Conservation (phyloP, 495 filamentous ascomycete genomes). For the Penicillium maclennaniae region DNA sequence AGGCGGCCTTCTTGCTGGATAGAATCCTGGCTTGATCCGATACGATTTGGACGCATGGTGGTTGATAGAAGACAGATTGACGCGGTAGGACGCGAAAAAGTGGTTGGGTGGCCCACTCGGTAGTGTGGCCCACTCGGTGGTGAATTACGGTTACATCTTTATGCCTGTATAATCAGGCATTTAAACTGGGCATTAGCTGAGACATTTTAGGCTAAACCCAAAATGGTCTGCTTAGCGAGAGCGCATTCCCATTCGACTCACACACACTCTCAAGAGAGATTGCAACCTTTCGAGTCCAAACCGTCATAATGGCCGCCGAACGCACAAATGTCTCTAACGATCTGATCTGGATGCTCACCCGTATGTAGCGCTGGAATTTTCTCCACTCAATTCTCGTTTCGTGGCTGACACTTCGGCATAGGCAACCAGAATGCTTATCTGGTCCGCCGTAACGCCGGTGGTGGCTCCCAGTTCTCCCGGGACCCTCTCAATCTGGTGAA, state of each 20-base stretch:
- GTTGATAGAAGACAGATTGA: no score
- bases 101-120: no score
- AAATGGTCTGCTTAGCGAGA: slow-evolving; percentile 45
- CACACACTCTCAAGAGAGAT: slow-evolving; percentile 32
- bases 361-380: slow-evolving; percentile 51
- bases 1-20: no score
- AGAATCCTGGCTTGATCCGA: no score
- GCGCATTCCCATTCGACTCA: slow-evolving; percentile 30
- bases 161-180: no score
- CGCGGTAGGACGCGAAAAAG: no score
- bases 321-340: slow-evolving; percentile 73
- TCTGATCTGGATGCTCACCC: slow-evolving; percentile 85
- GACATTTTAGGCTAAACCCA: slow-evolving; percentile 29
- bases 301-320: slow-evolving; percentile 43
- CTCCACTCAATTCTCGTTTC: not conserved
- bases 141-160: no score
- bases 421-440: slow-evolving; percentile 79
- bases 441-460: slow-evolving; percentile 76
- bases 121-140: no score
- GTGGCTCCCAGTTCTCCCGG: slow-evolving; percentile 82
- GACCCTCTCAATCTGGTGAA: slow-evolving; percentile 90
- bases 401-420: slow-evolving; percentile 38
- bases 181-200: not conserved
- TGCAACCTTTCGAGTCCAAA: slow-evolving; percentile 25
- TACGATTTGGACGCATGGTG: no score